Percentiles rank a stretch among this genome's conserved stretches.
These are phyloP conservation scores for Solanum chaucha DNA, from an alignment of 257 asterid genomes.

Conservation along the genomic window DNA sequence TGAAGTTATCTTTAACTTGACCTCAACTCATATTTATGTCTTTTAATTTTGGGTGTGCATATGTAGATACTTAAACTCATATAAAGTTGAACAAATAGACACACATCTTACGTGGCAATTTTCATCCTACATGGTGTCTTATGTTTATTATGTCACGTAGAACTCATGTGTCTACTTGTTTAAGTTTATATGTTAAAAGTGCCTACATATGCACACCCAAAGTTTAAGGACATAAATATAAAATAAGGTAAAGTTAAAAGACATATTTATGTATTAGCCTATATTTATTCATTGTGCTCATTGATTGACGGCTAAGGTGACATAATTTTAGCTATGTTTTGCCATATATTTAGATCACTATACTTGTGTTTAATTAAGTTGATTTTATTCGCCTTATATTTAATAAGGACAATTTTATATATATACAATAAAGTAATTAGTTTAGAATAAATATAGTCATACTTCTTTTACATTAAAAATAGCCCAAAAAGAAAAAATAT, in stretches of 20 bases:
- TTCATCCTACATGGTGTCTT: too few species aligned
- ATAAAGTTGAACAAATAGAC: neutral
- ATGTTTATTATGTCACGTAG: neutral
- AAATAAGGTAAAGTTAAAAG: too few species aligned
- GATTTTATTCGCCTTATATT: neutral
- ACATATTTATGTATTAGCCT: neutral
- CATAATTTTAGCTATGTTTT: neutral
- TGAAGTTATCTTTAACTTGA: neutral
- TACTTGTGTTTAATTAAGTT: neutral
- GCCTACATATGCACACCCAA: neutral
- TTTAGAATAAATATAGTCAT: too few species aligned
- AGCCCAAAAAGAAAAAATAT: neutral
- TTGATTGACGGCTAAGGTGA: neutral
- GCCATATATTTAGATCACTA: neutral
- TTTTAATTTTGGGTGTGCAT: neutral
- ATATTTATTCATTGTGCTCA: neutral
- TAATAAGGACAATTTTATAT: neutral
- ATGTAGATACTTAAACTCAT: too few species aligned
- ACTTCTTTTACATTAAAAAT: neutral
- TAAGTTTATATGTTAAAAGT: neutral
- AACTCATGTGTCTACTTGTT: neutral
- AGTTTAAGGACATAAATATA: too few species aligned
- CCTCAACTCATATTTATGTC: neutral
- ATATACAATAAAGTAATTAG: too few species aligned
- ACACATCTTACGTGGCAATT: neutral